Evolutionary conservation across 306 rosid genomes (phyloP).

Genomic region (Arachis stenosperma): DNA sequence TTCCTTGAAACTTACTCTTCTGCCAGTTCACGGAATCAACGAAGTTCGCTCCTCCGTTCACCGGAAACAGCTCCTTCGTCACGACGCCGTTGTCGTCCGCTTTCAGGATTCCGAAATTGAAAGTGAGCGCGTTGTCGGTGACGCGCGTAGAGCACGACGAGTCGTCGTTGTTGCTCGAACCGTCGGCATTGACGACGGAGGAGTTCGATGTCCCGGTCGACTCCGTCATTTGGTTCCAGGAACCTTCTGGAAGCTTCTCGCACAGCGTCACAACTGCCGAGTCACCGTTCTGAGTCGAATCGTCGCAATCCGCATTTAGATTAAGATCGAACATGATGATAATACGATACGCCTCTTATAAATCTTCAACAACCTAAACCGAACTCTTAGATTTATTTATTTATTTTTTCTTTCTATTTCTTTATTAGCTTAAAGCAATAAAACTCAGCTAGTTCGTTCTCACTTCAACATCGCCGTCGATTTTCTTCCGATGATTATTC

Average conservation of each 20-base stretch:
- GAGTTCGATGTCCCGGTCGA: conserved; percentile 97
- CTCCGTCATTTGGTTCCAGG: conserved; percentile 80
- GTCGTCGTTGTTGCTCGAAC: conserved; percentile 66
- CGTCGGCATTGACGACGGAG: conserved; percentile 92
- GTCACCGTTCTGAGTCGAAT: conserved; percentile 54
- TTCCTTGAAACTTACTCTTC: conserved; percentile 50
- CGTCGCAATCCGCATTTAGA: conserved; percentile 66
- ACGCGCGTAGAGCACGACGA: conserved; percentile 86
- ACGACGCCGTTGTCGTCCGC: conserved; percentile 50
- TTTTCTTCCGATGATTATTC: conserved; percentile 25
- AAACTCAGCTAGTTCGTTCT: conserved; percentile 30
- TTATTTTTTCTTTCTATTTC: too few relatives aligned
- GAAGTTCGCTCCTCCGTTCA: conserved; percentile 38
- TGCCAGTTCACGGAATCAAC: conserved; percentile 54
- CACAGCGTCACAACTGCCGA: conserved; percentile 36
- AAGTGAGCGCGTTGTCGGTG: conserved; percentile 56
- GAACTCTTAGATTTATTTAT: conserved; percentile 1
- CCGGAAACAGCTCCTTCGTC: conserved; percentile 82
- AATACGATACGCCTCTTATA: background rate
- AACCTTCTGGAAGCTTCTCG: conserved; percentile 57
- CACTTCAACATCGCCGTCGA: conserved; percentile 35
- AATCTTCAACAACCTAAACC: conserved; percentile 35
- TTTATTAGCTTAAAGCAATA: background rate
- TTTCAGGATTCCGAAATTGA: conserved; percentile 78
- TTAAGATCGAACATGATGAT: conserved; percentile 85